A percentile compares a stretch with the other conserved stretches of the same genome.
Evolutionary conservation across 2,329 filamentous ascomycete genomes (phyloP).

Genomic region (Purpureocillium lavendulum): DNA sequence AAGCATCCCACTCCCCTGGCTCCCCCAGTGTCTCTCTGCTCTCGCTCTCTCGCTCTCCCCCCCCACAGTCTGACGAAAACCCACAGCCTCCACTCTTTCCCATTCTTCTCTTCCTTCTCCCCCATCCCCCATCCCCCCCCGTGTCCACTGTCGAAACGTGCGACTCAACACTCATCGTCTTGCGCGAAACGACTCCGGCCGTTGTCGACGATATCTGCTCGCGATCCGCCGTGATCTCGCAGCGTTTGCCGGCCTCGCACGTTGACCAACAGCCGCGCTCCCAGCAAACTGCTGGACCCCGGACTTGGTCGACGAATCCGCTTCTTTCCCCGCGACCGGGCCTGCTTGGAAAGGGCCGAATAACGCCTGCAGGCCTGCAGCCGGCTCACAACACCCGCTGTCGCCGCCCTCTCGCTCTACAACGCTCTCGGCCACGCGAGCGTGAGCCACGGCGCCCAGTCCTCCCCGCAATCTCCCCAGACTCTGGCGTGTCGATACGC

Average conservation of each 20-base stretch:
- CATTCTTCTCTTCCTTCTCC: too few relatives aligned
- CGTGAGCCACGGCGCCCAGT: neutral
- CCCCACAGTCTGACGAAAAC: too few relatives aligned
- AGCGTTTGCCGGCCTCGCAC: too few relatives aligned
- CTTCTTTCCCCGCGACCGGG: constrained; percentile 20
- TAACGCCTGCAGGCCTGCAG: constrained; percentile 23
- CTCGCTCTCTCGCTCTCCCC: too few relatives aligned
- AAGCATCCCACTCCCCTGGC: too few relatives aligned
- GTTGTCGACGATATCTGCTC: too few relatives aligned
- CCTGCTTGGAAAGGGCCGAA: constrained; percentile 27
- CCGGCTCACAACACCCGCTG: constrained; percentile 10
- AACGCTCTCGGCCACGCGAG: constrained; percentile 7
- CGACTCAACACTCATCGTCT: neutral
- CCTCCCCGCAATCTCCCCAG: constrained; percentile 19
- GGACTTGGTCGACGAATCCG: constrained; percentile 4
- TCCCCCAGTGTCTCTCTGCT: too few relatives aligned
- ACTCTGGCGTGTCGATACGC: neutral
- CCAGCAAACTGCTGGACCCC: constrained; percentile 1
- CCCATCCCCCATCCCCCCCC: too few relatives aligned
- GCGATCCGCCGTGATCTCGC: too few relatives aligned
- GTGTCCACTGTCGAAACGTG: neutral
- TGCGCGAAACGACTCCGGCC: neutral
- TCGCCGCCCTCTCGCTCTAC: constrained; percentile 9
- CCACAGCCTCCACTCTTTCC: too few relatives aligned
- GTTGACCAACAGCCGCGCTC: too few relatives aligned